A percentile compares a stretch with the other conserved stretches of the same genome.
Conservation (phyloP, 2,329 filamentous ascomycete genomes). For the Diaporthe sp. region DNA sequence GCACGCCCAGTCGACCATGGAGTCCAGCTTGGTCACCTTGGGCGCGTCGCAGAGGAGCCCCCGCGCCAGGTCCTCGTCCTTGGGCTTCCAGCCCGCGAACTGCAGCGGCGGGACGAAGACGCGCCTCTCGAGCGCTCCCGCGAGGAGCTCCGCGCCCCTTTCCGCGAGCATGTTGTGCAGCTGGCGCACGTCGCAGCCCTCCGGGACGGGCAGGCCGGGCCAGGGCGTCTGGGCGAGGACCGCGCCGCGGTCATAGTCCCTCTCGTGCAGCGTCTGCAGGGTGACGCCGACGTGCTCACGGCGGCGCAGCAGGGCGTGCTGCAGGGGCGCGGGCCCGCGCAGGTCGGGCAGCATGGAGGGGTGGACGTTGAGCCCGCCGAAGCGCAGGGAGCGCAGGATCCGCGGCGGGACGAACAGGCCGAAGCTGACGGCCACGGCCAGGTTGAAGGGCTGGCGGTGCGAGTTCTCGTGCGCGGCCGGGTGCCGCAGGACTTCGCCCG, state of each 20-base stretch:
- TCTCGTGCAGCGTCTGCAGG: slow-evolving; percentile 85
- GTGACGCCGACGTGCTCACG: slow-evolving; percentile 77
- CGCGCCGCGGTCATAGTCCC: slow-evolving; percentile 80
- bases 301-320: slow-evolving; percentile 79
- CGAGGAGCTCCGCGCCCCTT: slow-evolving; percentile 77
- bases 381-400: slow-evolving; percentile 75
- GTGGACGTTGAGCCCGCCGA: slow-evolving; percentile 93
- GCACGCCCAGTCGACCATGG: slow-evolving; percentile 68
- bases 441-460: slow-evolving; percentile 70
- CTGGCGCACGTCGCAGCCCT: slow-evolving; percentile 55
- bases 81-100: slow-evolving; percentile 38
- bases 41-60: slow-evolving; percentile 64
- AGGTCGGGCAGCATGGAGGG: slow-evolving; percentile 91
- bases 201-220: slow-evolving; percentile 65
- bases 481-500: slow-evolving; percentile 31
- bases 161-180: slow-evolving; percentile 66
- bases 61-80: slow-evolving; percentile 41
- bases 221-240: slow-evolving; percentile 76
- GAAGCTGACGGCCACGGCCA: slow-evolving; percentile 94
- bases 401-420: slow-evolving; percentile 86
- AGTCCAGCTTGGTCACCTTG: slow-evolving; percentile 76
- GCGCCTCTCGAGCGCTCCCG: slow-evolving; percentile 69
- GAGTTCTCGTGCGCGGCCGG: slow-evolving; percentile 34
- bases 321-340: slow-evolving; percentile 86
- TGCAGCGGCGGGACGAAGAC: slow-evolving; percentile 70